Evolutionary conservation across 495 filamentous ascomycete species (phyloP).

Genomic region (Stereocaulon alpinum): DNA sequence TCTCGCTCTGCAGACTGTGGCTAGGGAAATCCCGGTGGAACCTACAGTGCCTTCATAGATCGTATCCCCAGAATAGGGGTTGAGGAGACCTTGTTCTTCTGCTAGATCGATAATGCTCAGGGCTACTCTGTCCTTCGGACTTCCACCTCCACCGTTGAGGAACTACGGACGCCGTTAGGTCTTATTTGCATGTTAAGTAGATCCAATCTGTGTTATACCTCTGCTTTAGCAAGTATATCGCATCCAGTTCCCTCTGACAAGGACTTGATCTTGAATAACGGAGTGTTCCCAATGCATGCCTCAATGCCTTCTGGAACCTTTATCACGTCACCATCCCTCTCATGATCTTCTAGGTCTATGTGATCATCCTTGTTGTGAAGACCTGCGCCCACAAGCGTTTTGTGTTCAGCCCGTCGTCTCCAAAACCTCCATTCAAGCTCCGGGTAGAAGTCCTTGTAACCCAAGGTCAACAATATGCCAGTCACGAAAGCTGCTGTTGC

Average conservation of each 20-base stretch:
- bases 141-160: slow-evolving; percentile 89
- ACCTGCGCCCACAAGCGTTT: slow-evolving; percentile 8
- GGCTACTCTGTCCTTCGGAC: slow-evolving; percentile 91
- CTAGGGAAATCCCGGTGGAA: slow-evolving; percentile 87
- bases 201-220: slow-evolving; percentile 37
- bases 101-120: slow-evolving; percentile 78
- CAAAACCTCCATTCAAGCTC: slow-evolving; percentile 54
- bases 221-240: slow-evolving; percentile 86
- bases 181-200: not conserved
- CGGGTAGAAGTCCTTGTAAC: slow-evolving; percentile 65
- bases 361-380: slow-evolving; percentile 5
- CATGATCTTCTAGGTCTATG: slow-evolving; percentile 21
- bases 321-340: not conserved
- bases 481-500: slow-evolving; percentile 61
- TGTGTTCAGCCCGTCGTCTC: slow-evolving; percentile 25
- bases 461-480: slow-evolving; percentile 60
- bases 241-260: slow-evolving; percentile 88
- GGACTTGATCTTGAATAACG: slow-evolving; percentile 75
- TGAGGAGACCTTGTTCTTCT: slow-evolving; percentile 66
- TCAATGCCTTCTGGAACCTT: slow-evolving; percentile 59
- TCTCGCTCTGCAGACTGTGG: slow-evolving; percentile 72
- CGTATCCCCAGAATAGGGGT: slow-evolving; percentile 73
- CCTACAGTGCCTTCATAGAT: slow-evolving; percentile 98
- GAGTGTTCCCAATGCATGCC: slow-evolving; percentile 89
- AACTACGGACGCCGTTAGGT: slow-evolving; percentile 40